Conservation (phyloP, 371 early-diverging fungal genomes). For the Gilbertella persicaria region DNA sequence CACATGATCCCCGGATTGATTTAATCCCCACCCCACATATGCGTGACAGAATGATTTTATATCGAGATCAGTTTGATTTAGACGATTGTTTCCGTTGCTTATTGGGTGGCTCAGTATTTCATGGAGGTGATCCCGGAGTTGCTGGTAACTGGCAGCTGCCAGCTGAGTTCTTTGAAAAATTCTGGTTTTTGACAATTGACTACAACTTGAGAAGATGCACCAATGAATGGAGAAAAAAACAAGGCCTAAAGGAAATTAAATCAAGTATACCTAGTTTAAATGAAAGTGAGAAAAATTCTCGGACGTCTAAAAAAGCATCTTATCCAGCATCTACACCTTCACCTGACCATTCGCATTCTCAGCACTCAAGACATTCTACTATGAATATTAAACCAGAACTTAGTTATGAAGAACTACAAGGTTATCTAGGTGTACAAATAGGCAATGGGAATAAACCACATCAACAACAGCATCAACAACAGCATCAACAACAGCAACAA, state of each 20-base stretch:
- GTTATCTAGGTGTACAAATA: conserved; percentile 12
- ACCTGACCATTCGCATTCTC: no score
- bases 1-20: conserved; percentile 65
- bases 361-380: neutral
- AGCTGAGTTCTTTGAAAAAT: conserved; percentile 56
- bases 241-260: conserved; percentile 31
- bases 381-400: neutral
- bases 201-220: conserved; percentile 44
- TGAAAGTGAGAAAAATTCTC: neutral
- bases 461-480: neutral
- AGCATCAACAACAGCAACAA: neutral
- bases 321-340: neutral
- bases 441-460: neutral
- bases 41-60: conserved; percentile 65
- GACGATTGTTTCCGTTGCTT: conserved; percentile 60
- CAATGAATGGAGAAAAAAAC: conserved; percentile 34
- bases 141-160: conserved; percentile 63
- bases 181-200: conserved; percentile 55
- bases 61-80: conserved; percentile 57
- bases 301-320: neutral
- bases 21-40: conserved; percentile 61
- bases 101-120: conserved; percentile 53
- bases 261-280: neutral
- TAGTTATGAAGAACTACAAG: conserved; percentile 9
- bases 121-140: conserved; percentile 59